Evolutionary conservation across 768 basidiomycete species (phyloP).

Genomic region (Fibroporia radiculosa): DNA sequence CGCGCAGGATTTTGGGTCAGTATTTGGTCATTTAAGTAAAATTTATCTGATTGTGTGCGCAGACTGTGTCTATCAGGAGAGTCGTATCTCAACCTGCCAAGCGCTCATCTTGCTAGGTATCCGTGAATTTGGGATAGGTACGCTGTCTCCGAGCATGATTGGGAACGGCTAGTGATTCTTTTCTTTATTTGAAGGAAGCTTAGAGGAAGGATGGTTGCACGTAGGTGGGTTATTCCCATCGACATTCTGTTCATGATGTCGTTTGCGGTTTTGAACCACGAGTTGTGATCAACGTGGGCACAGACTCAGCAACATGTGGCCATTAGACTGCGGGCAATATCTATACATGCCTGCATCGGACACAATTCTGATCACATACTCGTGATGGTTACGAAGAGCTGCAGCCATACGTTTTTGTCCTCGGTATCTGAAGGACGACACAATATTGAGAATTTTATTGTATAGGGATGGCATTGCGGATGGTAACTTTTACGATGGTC

Average conservation of each 20-base stretch:
- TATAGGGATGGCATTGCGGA: conserved; percentile 56
- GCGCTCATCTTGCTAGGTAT: conserved; percentile 74
- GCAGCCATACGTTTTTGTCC: no score
- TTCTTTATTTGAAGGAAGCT: conserved; percentile 41
- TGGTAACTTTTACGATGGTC: conserved; percentile 41
- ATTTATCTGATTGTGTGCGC: conserved; percentile 10
- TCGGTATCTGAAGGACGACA: no score
- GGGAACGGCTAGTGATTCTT: no score
- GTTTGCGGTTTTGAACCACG: no score
- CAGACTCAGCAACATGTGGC: no score
- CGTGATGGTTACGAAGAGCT: no score
- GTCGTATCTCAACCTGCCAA: conserved; percentile 71
- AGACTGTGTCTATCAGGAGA: conserved; percentile 47
- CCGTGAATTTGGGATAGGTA: conserved; percentile 80
- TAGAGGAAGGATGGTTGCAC: conserved; percentile 85
- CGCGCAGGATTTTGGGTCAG: conserved; percentile 56
- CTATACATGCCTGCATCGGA: no score
- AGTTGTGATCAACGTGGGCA: no score
- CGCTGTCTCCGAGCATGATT: conserved; percentile 6
- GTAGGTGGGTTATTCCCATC: conserved; percentile 43
- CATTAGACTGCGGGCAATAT: no score
- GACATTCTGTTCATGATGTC: no score
- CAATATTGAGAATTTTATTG: not conserved
- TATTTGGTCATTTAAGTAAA: conserved; percentile 30
- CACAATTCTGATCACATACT: no score